Percentiles rank a stretch among this genome's conserved stretches.
Conservation (phyloP, 2,329 filamentous ascomycete species). For the Aspergillus latus region DNA sequence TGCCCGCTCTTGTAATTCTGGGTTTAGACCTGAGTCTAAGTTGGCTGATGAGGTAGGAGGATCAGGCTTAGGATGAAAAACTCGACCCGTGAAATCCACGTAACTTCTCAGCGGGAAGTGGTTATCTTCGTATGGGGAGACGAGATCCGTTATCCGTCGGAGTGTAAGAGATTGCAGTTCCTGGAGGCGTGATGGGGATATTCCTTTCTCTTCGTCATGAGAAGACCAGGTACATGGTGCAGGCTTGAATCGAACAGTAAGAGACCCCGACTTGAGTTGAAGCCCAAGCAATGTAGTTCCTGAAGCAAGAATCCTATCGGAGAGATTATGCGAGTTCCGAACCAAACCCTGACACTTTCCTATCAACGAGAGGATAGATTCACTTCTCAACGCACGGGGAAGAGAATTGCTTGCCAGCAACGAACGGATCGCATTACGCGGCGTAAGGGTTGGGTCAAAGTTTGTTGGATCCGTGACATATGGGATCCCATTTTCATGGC, state of each 20-base stretch:
- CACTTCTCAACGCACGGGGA: slow-evolving; percentile 68
- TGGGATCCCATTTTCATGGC: slow-evolving; percentile 61
- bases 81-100: slow-evolving; percentile 41
- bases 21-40: background rate
- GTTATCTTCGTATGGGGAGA: slow-evolving; percentile 47
- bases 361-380: slow-evolving; percentile 63
- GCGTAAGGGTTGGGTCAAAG: slow-evolving; percentile 69
- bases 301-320: slow-evolving; percentile 52
- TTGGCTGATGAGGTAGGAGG: background rate
- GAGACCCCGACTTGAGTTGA: slow-evolving; percentile 34
- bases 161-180: slow-evolving; percentile 47
- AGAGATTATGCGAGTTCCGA: slow-evolving; percentile 51
- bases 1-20: background rate
- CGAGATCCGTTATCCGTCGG: slow-evolving; percentile 49
- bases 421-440: slow-evolving; percentile 76
- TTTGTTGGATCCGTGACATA: slow-evolving; percentile 92
- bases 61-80: slow-evolving; percentile 33
- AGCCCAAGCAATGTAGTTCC: slow-evolving; percentile 33
- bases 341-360: slow-evolving; percentile 51
- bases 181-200: slow-evolving; percentile 11
- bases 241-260: slow-evolving; percentile 32
- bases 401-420: slow-evolving; percentile 60
- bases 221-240: background rate
- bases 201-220: background rate
- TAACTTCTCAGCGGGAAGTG: slow-evolving; percentile 47